These are phyloP conservation scores for Sesbania bispinosa DNA, from an alignment of 306 rosid species.

Conservation along the genomic window DNA sequence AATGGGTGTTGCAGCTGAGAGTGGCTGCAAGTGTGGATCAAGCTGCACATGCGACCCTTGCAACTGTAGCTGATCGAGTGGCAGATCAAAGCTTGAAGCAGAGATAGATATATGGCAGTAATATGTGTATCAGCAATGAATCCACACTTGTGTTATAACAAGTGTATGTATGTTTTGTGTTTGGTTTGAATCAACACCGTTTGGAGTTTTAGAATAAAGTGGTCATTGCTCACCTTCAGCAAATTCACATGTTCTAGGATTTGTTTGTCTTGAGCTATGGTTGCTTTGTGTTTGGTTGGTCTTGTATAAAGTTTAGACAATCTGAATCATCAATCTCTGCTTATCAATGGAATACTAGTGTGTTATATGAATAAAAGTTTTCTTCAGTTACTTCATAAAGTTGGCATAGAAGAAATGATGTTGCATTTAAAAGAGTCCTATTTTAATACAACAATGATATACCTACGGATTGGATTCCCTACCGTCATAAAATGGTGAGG, in stretches of 20 bases:
- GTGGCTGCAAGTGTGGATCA: slow-evolving; percentile 70
- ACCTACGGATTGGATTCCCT: no score
- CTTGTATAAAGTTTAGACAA: neutral
- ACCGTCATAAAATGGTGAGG: no score
- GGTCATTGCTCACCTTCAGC: neutral
- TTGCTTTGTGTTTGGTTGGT: slow-evolving; percentile 11
- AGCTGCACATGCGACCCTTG: slow-evolving; percentile 79
- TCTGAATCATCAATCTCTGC: neutral
- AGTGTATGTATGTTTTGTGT: neutral
- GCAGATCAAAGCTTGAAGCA: slow-evolving; percentile 31
- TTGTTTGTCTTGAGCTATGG: slow-evolving; percentile 2
- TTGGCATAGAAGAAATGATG: no score
- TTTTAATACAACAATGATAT: no score
- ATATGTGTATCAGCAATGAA: neutral
- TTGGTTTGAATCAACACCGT: neutral
- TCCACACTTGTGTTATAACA: neutral
- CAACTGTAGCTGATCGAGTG: slow-evolving; percentile 70
- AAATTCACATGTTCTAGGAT: neutral
- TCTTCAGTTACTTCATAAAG: no score
- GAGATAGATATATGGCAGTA: slow-evolving; percentile 19
- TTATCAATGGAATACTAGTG: neutral
- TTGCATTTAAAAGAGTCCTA: neutral
- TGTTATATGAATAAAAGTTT: neutral
- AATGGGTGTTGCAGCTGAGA: slow-evolving; percentile 42
- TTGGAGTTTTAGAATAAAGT: neutral